Percentiles rank a stretch among this genome's conserved stretches.
Conservation (phyloP, 2,329 filamentous ascomycete genomes). For the Xylariaceae sp. region DNA sequence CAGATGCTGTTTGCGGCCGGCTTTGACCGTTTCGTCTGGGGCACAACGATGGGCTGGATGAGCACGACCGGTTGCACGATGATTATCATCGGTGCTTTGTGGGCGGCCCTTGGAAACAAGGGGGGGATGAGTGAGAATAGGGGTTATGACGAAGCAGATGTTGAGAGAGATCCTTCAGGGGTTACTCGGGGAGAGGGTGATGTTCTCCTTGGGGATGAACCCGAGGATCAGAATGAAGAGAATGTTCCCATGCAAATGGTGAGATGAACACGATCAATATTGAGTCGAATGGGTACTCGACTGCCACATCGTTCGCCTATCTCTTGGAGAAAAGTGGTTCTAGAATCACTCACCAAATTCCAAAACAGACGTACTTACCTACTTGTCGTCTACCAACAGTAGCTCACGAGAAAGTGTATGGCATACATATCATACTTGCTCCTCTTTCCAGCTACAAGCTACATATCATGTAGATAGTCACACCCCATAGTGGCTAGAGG, state of each 20-base stretch:
- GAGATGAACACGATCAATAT: constrained; percentile 2
- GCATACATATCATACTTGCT: no score
- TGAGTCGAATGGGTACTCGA: background rate
- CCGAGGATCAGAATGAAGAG: constrained; percentile 22
- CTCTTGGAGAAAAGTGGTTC: background rate
- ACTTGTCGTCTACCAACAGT: no score
- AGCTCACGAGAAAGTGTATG: no score
- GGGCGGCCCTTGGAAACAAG: constrained; percentile 44
- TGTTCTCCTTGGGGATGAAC: constrained; percentile 5
- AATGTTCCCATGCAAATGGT: constrained; percentile 17
- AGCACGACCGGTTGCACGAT: constrained; percentile 48
- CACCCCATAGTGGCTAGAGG: no score
- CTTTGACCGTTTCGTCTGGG: constrained; percentile 50
- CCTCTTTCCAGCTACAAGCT: no score
- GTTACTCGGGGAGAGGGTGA: constrained; percentile 22
- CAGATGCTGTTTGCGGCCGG: constrained; percentile 52
- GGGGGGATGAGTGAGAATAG: constrained; percentile 14
- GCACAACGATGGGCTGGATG: constrained; percentile 44
- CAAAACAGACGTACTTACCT: no score
- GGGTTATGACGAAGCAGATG: constrained; percentile 25
- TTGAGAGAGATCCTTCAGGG: constrained; percentile 33
- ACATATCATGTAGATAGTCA: no score
- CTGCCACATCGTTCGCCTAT: background rate
- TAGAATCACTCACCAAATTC: no score
- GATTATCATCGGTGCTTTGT: constrained; percentile 50